These are phyloP conservation scores for Ophiosphaerella herpotricha DNA, from an alignment of 2,329 filamentous ascomycete species.

Conservation along the genomic window DNA sequence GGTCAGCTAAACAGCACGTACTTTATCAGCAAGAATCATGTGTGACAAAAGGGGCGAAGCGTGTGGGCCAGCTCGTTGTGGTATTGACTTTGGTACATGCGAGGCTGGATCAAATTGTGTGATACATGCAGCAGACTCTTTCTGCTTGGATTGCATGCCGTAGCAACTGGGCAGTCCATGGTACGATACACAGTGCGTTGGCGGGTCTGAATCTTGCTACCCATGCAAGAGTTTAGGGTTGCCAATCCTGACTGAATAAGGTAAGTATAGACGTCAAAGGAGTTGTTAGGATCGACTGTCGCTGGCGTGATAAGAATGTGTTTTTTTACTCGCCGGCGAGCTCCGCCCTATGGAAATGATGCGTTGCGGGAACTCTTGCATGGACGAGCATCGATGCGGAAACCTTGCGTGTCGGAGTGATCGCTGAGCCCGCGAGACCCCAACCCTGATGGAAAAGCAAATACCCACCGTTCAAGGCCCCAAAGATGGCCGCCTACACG, in stretches of 20 bases:
- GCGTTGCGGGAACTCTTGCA: constrained; percentile 2
- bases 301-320: constrained; percentile 7
- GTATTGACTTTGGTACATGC: constrained; percentile 7
- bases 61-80: constrained; percentile 20
- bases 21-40: constrained; percentile 13
- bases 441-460: constrained; percentile 7
- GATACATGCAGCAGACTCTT: constrained; percentile 7
- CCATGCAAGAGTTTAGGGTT: background rate
- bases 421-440: background rate
- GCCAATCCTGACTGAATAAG: background rate
- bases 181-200: constrained; percentile 7
- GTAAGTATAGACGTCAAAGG: constrained; percentile 1
- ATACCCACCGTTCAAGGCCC: constrained; percentile 10
- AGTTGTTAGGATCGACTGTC: background rate
- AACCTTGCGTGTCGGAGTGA: constrained; percentile 2
- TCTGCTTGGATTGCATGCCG: background rate
- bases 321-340: background rate
- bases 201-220: constrained; percentile 3
- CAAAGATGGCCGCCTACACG: constrained; percentile 14
- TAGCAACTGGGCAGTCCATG: constrained; percentile 1
- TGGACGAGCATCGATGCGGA: constrained; percentile 4
- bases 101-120: constrained; percentile 3
- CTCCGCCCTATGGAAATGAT: background rate
- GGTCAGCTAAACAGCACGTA: background rate
- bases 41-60: constrained; percentile 11